A percentile compares a stretch with the other conserved stretches of the same genome.
These are phyloP conservation scores for Cryptococcus amylolentus DNA, from an alignment of 1,284 basidiomycete species.

Conservation along the genomic window DNA sequence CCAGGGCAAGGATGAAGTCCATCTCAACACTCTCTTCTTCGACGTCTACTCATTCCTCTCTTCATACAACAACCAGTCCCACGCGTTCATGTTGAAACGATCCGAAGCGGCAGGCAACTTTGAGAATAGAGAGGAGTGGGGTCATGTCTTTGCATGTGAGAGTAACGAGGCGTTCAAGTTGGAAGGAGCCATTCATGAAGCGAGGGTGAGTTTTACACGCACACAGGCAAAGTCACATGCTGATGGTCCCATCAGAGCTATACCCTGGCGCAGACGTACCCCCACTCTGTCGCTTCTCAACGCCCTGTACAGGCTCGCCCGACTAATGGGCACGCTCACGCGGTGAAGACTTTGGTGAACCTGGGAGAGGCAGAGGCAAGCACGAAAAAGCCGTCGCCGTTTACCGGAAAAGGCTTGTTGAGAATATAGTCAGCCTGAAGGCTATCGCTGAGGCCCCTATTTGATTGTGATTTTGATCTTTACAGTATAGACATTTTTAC, in stretches of 20 bases:
- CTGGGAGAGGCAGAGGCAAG: background rate
- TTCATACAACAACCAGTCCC: constrained; percentile 65
- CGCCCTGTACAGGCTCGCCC: background rate
- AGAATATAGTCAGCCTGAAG: constrained; percentile 15
- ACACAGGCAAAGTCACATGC: background rate
- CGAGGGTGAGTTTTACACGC: constrained; percentile 23
- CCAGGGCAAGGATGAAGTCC: constrained; percentile 72
- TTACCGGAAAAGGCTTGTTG: constrained; percentile 33
- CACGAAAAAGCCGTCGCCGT: constrained; percentile 13
- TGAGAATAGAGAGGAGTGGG: constrained; percentile 76
- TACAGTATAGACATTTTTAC: too few species aligned
- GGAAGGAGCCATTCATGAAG: constrained; percentile 32
- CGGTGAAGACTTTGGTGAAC: constrained; percentile 3
- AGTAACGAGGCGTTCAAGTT: constrained; percentile 49
- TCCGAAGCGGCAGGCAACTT: constrained; percentile 70
- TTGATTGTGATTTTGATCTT: too few species aligned
- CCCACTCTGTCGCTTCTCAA: constrained; percentile 5
- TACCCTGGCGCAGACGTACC: constrained; percentile 9
- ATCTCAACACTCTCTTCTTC: constrained; percentile 61
- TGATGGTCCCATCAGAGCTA: constrained; percentile 3
- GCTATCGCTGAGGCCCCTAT: too few species aligned
- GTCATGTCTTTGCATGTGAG: constrained; percentile 73
- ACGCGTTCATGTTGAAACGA: constrained; percentile 76
- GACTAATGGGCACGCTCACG: background rate
- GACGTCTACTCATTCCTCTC: constrained; percentile 75